Base-by-base conservation (phyloP, 176 grass and related monocot genomes). In the Leersia perrieri region DNA sequence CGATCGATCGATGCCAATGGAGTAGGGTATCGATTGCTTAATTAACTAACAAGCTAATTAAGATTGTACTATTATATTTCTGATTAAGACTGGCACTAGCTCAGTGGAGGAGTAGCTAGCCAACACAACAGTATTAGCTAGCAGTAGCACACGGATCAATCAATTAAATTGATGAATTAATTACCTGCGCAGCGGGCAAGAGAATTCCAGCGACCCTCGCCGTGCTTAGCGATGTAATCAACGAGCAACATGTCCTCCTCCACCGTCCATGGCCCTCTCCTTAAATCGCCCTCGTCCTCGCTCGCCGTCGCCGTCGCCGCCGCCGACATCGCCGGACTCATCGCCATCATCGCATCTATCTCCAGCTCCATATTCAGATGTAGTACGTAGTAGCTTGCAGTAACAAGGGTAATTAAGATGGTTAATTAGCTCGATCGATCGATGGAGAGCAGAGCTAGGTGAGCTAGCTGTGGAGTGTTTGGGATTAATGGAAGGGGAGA, bases 181-280 rank as follows among this genome's bases (percentile, higher is more conserved):
- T 13, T 75, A 97, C 94, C 94, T 71, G 94, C 89, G 15, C 81
- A 95, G 22, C 88, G 95, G 2, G 95, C 95, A 5, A 98, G 88
- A 0, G 95, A 93, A 84, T 98, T 98, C 95, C 95, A 98, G 15
- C 88, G 85, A 3, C 95, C 95, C 68, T 93, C 95, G 66, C 95
- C 92, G 36, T 98, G 86, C 7, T 22, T 36, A 11, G 80, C 60
- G 85, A 98, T 88, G 77, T 95, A 93, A 80, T 95, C 92, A 55
- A 88, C 84, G 23, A 98, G 90, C 0, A 95, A 30, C 29, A 89
- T 53, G 77, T 98, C 95, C 73, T 98, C 95, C 41, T 93, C 92
- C 16, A 79, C 82, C 3, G 92, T 95, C 95, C 95, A 98, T 0
- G 95, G 90, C 1, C 95, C 95, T 38, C 95, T 74, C 69, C 88